phyloP scores from a whole-genome alignment of 768 basidiomycete genomes.

The Calvatia gigantea region DNA sequence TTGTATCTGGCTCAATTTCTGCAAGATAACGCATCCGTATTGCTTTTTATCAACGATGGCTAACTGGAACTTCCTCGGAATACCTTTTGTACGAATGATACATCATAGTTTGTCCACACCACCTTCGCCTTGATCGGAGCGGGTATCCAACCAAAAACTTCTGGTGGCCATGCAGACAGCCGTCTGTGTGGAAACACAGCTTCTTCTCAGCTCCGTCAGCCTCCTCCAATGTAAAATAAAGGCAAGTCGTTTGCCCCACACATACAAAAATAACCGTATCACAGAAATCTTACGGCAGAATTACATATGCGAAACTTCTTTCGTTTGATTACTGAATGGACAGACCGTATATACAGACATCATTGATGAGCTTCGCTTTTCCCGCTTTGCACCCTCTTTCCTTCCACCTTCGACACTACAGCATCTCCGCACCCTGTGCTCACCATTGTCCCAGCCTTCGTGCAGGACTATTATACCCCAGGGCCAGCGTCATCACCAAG shows the following conservation, averaged over 20 bases:
- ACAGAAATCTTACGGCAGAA: slow-evolving; percentile 4
- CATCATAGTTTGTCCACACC: no score
- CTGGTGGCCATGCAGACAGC: no score
- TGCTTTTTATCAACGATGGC: no score
- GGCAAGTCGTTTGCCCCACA: not conserved
- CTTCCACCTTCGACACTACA: not conserved
- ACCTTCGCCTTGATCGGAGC: no score
- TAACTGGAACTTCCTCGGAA: no score
- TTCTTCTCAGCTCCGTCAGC: not conserved
- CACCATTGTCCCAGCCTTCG: not conserved
- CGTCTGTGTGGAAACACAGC: no score
- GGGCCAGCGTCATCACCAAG: slow-evolving; percentile 16
- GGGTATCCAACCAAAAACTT: no score
- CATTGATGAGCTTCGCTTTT: not conserved
- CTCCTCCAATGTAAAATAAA: not conserved
- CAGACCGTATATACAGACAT: slow-evolving; percentile 1
- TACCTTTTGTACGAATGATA: no score
- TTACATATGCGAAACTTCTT: not conserved
- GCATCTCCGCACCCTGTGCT: not conserved
- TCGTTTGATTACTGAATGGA: not conserved
- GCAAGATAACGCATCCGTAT: no score
- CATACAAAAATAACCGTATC: not conserved
- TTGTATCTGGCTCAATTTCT: no score
- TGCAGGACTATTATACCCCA: slow-evolving; percentile 11
- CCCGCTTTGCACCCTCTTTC: not conserved